These are phyloP conservation scores for Seiridium unicorne DNA, from an alignment of 2,329 filamentous ascomycete species.

Conservation along the genomic window DNA sequence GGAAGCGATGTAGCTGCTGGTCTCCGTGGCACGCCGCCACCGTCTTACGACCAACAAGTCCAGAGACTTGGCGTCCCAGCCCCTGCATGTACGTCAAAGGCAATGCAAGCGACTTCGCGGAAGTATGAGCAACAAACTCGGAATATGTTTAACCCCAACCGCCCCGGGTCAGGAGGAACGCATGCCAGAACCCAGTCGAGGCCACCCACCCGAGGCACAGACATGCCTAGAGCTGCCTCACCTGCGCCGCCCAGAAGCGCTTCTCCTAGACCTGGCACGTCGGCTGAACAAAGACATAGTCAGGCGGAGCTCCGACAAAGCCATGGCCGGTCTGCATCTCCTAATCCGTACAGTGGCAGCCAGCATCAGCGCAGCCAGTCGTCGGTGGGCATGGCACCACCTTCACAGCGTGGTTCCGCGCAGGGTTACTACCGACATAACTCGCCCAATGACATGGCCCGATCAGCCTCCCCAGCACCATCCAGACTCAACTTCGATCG, in stretches of 20 bases:
- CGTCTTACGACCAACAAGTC: slow-evolving; percentile 77
- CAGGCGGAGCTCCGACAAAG: slow-evolving; percentile 42
- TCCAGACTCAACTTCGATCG: slow-evolving; percentile 44
- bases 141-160: slow-evolving; percentile 63
- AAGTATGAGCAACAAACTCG: slow-evolving; percentile 83
- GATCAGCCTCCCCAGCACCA: slow-evolving; percentile 47
- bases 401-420: slow-evolving; percentile 41
- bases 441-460: slow-evolving; percentile 47
- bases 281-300: too few relatives aligned
- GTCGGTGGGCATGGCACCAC: slow-evolving; percentile 37
- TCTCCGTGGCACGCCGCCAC: slow-evolving; percentile 76
- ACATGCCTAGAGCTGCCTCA: slow-evolving; percentile 61
- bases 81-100: slow-evolving; percentile 86
- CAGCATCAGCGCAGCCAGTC: slow-evolving; percentile 24
- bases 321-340: slow-evolving; percentile 51
- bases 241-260: slow-evolving; percentile 64
- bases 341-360: slow-evolving; percentile 58
- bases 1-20: slow-evolving; percentile 49
- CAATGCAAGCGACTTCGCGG: slow-evolving; percentile 94
- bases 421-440: slow-evolving; percentile 51
- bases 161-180: slow-evolving; percentile 24
- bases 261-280: slow-evolving; percentile 60
- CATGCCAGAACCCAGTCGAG: slow-evolving; percentile 44
- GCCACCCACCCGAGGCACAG: slow-evolving; percentile 57
- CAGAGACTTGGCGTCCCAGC: slow-evolving; percentile 84